Conservation (phyloP, 768 basidiomycete species). For the Agrocybe praecox region DNA sequence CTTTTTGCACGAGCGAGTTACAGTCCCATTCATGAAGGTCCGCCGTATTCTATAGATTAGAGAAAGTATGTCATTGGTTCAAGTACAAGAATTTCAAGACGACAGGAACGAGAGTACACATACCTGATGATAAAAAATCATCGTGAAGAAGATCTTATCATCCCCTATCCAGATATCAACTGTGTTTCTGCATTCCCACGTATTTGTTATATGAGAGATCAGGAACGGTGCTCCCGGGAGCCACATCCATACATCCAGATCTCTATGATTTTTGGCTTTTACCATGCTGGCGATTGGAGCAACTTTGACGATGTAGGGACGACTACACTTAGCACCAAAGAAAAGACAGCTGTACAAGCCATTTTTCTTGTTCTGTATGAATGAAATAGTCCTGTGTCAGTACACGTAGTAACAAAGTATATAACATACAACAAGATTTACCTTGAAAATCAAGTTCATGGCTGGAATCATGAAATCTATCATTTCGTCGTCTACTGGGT, state of each 20-base stretch:
- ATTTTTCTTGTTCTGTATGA: neutral
- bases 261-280: neutral
- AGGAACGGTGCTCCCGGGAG: conserved; percentile 1
- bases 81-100: too few relatives aligned
- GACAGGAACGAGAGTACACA: too few relatives aligned
- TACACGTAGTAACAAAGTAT: too few relatives aligned
- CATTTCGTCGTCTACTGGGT: too few relatives aligned
- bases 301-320: neutral
- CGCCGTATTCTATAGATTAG: too few relatives aligned
- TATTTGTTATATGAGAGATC: neutral
- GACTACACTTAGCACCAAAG: neutral
- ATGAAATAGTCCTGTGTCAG: too few relatives aligned
- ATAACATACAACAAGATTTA: neutral
- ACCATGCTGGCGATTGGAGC: neutral
- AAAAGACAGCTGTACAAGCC: neutral
- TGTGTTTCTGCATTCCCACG: neutral
- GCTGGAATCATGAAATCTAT: too few relatives aligned
- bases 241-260: conserved; percentile 7
- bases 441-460: neutral
- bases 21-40: too few relatives aligned
- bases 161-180: neutral
- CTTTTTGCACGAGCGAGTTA: too few relatives aligned
- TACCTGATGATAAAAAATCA: conserved; percentile 2
- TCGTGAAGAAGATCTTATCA: neutral
- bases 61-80: too few relatives aligned